A percentile compares a stretch with the other conserved stretches of the same genome.
Conservation (phyloP, 1,139 yeast species). For the Pichia sp. region DNA sequence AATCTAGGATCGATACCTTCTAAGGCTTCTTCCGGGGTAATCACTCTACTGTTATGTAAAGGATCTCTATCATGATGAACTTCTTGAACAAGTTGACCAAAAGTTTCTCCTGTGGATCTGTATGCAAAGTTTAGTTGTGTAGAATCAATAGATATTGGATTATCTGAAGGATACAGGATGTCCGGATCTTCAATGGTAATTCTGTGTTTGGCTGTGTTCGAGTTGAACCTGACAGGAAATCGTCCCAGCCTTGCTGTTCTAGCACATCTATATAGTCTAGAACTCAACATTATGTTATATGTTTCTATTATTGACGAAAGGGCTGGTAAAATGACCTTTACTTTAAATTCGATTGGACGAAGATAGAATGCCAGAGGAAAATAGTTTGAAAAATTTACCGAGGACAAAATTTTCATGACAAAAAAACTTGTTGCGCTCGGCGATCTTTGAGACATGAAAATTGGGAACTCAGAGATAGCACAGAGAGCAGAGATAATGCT, state of each 20-base stretch:
- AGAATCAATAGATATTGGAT: conserved; percentile 20
- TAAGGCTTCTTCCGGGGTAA: conserved; percentile 31
- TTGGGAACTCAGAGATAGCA: too few species aligned
- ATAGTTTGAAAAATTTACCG: too few species aligned
- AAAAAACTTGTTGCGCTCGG: too few species aligned
- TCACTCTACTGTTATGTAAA: conserved; percentile 32
- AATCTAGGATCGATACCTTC: conserved; percentile 29
- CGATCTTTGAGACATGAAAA: too few species aligned
- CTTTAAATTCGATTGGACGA: too few species aligned
- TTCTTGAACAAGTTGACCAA: conserved; percentile 48
- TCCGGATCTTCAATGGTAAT: conserved; percentile 27
- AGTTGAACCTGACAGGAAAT: background rate
- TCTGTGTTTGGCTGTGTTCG: background rate
- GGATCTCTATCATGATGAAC: conserved; percentile 34
- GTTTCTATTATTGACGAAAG: too few species aligned
- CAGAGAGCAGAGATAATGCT: too few species aligned
- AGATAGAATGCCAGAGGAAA: too few species aligned
- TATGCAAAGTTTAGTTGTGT: conserved; percentile 27
- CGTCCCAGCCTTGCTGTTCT: background rate
- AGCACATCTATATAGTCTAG: background rate
- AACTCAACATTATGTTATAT: background rate
- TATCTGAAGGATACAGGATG: conserved; percentile 16
- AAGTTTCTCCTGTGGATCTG: conserved; percentile 30
- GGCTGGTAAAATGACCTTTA: too few species aligned
- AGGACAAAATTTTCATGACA: too few species aligned